Conservation (phyloP, 176 grass and related monocot species). For the Raddia distichophylla region DNA sequence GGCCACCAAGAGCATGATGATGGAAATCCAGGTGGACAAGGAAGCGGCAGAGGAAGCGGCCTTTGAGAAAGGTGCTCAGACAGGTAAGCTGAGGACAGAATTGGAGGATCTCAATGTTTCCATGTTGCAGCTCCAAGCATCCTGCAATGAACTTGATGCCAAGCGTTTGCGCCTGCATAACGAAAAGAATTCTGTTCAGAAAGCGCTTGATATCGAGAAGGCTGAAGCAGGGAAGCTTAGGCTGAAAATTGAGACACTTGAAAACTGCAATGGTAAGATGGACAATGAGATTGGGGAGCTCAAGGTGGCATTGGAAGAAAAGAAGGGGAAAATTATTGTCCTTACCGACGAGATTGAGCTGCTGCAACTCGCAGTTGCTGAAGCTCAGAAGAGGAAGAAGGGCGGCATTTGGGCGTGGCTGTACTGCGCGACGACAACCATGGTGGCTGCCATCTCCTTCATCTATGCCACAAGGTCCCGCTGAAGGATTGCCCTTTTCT, state of each 20-base stretch:
- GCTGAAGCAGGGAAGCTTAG: constrained; percentile 40
- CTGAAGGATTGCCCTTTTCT: constrained; percentile 38
- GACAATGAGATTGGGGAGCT: constrained; percentile 48
- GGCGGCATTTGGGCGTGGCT: constrained; percentile 63
- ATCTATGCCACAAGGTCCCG: constrained; percentile 53
- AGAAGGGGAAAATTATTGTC: constrained; percentile 44
- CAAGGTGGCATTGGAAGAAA: constrained; percentile 33
- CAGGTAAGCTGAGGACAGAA: constrained; percentile 38
- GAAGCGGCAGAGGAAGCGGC: constrained; percentile 11
- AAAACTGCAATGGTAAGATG: constrained; percentile 44
- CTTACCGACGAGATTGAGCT: constrained; percentile 36
- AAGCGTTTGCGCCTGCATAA: constrained; percentile 10
- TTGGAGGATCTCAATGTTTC: constrained; percentile 41
- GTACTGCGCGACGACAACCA: constrained; percentile 52
- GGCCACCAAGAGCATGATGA: constrained; percentile 23
- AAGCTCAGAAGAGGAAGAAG: constrained; percentile 48
- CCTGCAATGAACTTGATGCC: constrained; percentile 21
- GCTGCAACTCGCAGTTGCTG: constrained; percentile 55
- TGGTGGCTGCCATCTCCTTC: constrained; percentile 63
- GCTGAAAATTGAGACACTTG: constrained; percentile 44
- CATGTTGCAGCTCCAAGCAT: constrained; percentile 46
- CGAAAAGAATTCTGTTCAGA: constrained; percentile 48
- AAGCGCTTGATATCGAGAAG: constrained; percentile 44
- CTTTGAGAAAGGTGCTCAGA: constrained; percentile 39
- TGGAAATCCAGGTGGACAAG: constrained; percentile 50